A percentile compares a stretch with the other conserved stretches of the same genome.
Conservation (phyloP, 2,329 filamentous ascomycete species). For the Penicillium glabrum region DNA sequence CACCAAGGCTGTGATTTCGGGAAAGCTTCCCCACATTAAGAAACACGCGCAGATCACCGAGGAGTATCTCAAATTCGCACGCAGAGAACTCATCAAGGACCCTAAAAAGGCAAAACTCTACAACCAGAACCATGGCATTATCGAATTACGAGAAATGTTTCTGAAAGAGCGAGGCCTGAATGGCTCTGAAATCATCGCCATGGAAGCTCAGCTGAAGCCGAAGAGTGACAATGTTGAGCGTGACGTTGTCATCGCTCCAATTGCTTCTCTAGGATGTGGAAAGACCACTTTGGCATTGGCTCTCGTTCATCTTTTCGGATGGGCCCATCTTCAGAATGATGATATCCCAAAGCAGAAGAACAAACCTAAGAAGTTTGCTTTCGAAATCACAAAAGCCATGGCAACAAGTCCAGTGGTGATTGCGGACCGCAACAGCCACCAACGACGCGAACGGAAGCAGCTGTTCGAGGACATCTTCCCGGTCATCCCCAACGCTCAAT, state of each 20-base stretch:
- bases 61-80: conserved; percentile 82
- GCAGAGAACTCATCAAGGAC: conserved; percentile 68
- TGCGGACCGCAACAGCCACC: conserved; percentile 92
- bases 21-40: conserved; percentile 71
- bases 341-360: conserved; percentile 78
- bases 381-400: conserved; percentile 66
- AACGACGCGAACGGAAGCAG: conserved; percentile 82
- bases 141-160: conserved; percentile 84
- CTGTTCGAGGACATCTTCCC: conserved; percentile 74
- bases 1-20: conserved; percentile 82
- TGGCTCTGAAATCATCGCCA: conserved; percentile 84
- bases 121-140: conserved; percentile 90
- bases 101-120: conserved; percentile 69
- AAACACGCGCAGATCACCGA: conserved; percentile 90
- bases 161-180: conserved; percentile 78
- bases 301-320: conserved; percentile 77
- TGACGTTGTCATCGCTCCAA: conserved; percentile 80
- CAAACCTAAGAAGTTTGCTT: conserved; percentile 75
- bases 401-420: conserved; percentile 70
- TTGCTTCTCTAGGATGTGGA: conserved; percentile 92
- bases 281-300: conserved; percentile 92
- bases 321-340: conserved; percentile 95
- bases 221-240: conserved; percentile 54
- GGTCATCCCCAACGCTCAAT: conserved; percentile 61
- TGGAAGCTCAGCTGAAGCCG: conserved; percentile 50